Base-by-base conservation (phyloP, 208 protist species). In the Trypanosoma lewisi region DNA sequence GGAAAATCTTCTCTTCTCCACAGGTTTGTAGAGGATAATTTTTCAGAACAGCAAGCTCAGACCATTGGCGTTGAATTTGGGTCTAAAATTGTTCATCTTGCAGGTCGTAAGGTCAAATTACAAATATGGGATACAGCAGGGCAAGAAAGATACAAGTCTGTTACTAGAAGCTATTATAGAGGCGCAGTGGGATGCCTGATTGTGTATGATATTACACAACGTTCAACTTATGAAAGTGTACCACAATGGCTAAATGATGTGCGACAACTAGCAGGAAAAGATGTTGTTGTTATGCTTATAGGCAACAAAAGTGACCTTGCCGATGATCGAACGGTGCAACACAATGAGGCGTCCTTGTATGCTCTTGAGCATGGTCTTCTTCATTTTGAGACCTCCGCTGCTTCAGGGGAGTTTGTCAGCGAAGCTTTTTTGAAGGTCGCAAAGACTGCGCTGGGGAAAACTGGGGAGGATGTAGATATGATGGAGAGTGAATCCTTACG, bases 21-120 rank as follows among this genome's bases (percentile, higher is more conserved):
- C 68, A 87, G 98, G 27, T 99, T 99, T 75, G 95, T 96, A 27
- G 94, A 98, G 60, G 88, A 98, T 64, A 95, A 87, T 28, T 98
- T 96, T 89, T 85, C 63, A n/a, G 78, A 93, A 44, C 93, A 98
- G 54, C 94, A 90, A 39, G 92, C 95, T 2, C 97, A 98, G 65
- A 99, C 98, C 2, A 98, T 99, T 81, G 98, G 98, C 44, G 96
- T 99, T 23, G 98, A 99, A 72, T 99, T 99, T 79, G 98, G 98
- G 25, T 96, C 97, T 0, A 92, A 98, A 66, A 92, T 98, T 39
- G 76, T 98, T 23, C 88, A 98, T 41, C 63, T 98, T 5, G 73
- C 65, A 27, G 91, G 87, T 48, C 83, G 87, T 33, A 96, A 88
- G 55, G 91, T 99, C 47, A 99, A 99, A 74, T 74, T 98, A 33